phyloP scores from a whole-genome alignment of 2,329 filamentous ascomycete species.

The Anthostomella pinea region DNA sequence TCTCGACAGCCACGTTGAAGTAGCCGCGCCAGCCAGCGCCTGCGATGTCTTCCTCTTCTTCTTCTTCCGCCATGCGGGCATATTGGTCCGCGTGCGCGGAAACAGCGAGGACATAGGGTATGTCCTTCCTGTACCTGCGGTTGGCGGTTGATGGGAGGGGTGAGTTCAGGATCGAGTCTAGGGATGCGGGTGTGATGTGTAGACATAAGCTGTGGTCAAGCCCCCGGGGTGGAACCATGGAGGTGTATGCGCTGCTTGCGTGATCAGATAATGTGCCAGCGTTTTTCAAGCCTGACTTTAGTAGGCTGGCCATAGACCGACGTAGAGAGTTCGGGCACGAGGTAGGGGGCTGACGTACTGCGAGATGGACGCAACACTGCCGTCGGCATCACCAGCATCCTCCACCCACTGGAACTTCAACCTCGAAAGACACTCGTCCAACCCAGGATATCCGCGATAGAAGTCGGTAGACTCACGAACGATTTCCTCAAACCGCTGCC shows the following conservation, averaged over 20 bases:
- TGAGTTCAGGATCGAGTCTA: constrained; percentile 13
- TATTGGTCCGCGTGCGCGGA: constrained; percentile 6
- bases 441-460: constrained; percentile 7
- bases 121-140: constrained; percentile 11
- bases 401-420: constrained; percentile 17
- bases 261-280: constrained; percentile 2
- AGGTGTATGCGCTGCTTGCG: constrained; percentile 8
- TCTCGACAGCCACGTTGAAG: constrained; percentile 18
- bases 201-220: constrained; percentile 12
- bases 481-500: constrained; percentile 13
- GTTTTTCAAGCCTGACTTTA: too few relatives aligned
- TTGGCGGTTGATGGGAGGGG: constrained; percentile 10
- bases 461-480: constrained; percentile 5
- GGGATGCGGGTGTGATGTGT: constrained; percentile 11
- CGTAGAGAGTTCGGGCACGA: too few relatives aligned
- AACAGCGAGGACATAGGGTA: constrained; percentile 16
- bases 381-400: constrained; percentile 7
- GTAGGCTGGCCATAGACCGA: too few relatives aligned
- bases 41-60: constrained; percentile 7
- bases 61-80: neutral
- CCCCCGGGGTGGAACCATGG: constrained; percentile 8
- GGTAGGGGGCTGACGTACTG: constrained; percentile 5
- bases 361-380: constrained; percentile 10
- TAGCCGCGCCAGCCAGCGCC: constrained; percentile 15
- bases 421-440: constrained; percentile 10